Evolutionary conservation across 441 rosid genomes (phyloP), one percentile per base, ranked within the genome.

Genomic region (Populus hybrid): DNA sequence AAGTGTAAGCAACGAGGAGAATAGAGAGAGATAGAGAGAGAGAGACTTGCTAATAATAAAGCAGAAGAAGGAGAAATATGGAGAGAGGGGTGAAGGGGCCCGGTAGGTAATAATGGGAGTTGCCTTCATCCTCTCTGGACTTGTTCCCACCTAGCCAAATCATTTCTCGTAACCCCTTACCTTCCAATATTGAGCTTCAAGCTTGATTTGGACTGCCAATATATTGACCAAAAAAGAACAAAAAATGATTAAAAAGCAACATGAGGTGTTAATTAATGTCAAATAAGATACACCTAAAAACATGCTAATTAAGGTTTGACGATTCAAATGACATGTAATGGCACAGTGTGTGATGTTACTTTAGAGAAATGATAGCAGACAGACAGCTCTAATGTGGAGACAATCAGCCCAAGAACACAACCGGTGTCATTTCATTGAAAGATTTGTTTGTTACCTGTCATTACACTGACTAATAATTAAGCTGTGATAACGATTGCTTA

Each of bases 61-160:
- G 71, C 6, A 75, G 76, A 67, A 68, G 73, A 75, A 76, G 75
- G 76, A 67, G 64, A 72, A 75, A 76, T 72, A 30, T 30, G 32
- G 32, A 30, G 32, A 30, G 32, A 30, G 57, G 71, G 76, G 82
- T 66, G 66, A 81, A 75, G 70, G 79, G 87, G 75, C 75, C 84
- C 78, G 70, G 67, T 70, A 30, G 77, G 65, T 71, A 67, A 85
- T 85, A 87, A 76, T 85, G 87, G 87, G 84, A 82, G 85, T 87
- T 80, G 86, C 88, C 83, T 81, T 86, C 92, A 83, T 84, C 89
- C 82, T 81, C 86, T 75, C 87, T 85, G 87, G 90, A 85, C 78
- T 80, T 81, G 83, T 77, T 88, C 92, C 86, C 86, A 82, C 81
- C 81, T 72, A 23, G 38, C 82, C 69, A 66, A 76, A 80, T 81